These are phyloP conservation scores for Sequoia sempervirens DNA, from an alignment of 75 land plant genomes.

Conservation along the genomic window DNA sequence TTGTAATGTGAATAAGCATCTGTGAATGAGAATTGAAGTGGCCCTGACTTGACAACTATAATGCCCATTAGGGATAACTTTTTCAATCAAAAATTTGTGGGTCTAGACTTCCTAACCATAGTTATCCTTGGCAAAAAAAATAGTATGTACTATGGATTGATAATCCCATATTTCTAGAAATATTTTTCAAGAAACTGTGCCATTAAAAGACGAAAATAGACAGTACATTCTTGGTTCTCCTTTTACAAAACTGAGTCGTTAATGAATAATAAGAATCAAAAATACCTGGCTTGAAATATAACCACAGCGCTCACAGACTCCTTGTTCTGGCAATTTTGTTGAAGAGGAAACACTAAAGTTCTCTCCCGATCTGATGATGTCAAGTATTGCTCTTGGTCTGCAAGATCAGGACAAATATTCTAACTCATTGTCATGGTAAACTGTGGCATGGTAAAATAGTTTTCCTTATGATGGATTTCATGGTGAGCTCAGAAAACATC, in stretches of 20 bases:
- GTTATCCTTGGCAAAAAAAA: too few species aligned
- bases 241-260: neutral
- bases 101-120: too few species aligned
- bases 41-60: too few species aligned
- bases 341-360: slow-evolving; percentile 73
- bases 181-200: neutral
- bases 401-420: neutral
- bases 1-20: too few species aligned
- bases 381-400: slow-evolving; percentile 95
- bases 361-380: slow-evolving; percentile 93
- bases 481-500: too few species aligned
- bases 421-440: neutral
- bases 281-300: slow-evolving; percentile 98
- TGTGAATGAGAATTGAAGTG: too few species aligned
- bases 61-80: too few species aligned
- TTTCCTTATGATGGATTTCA: too few species aligned
- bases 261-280: neutral
- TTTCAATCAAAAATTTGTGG: too few species aligned
- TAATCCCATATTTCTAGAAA: neutral
- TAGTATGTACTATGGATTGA: neutral
- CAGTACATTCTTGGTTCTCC: neutral
- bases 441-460: neutral
- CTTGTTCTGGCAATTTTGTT: slow-evolving; percentile 96
- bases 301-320: slow-evolving; percentile 87
- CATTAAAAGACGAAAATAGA: slow-evolving; percentile 1